Conservation (phyloP, 495 filamentous ascomycete species). For the Cladorrhinum samala region DNA sequence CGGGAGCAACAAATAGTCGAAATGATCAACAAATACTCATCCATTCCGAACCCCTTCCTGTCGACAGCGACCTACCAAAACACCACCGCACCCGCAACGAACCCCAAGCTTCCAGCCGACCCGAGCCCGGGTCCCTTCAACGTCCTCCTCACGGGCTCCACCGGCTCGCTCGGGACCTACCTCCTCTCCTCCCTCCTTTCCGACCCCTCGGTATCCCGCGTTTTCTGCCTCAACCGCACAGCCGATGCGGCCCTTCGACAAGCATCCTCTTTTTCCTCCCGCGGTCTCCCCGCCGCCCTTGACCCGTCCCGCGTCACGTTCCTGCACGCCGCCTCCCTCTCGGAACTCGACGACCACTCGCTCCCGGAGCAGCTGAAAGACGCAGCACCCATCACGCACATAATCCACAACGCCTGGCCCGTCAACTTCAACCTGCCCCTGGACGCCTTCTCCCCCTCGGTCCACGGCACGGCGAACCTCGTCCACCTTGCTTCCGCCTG, state of each 20-base stretch:
- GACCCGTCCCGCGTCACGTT: slow-evolving; percentile 1
- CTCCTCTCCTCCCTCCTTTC: slow-evolving; percentile 33
- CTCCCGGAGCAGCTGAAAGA: slow-evolving; percentile 3
- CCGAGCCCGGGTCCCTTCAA: no score
- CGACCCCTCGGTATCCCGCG: slow-evolving; percentile 19
- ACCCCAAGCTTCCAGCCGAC: no score
- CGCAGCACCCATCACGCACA: slow-evolving; percentile 16
- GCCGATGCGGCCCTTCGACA: neutral
- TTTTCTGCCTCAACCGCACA: slow-evolving; percentile 45
- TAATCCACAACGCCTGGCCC: slow-evolving; percentile 44
- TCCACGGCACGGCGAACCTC: slow-evolving; percentile 41
- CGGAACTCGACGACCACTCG: slow-evolving; percentile 14
- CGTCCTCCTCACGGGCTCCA: slow-evolving; percentile 45
- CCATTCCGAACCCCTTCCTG: neutral
- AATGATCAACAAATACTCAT: neutral
- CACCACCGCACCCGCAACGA: neutral
- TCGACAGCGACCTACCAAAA: neutral
- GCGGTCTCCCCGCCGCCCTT: neutral
- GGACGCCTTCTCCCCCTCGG: slow-evolving; percentile 28
- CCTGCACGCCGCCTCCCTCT: neutral
- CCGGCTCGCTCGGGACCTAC: slow-evolving; percentile 44
- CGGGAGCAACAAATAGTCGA: slow-evolving; percentile 1
- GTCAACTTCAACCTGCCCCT: slow-evolving; percentile 42
- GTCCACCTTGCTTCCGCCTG: slow-evolving; percentile 34
- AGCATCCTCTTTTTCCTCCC: slow-evolving; percentile 6